phyloP scores from a whole-genome alignment of 495 filamentous ascomycete species.

The Penicillium paradoxum region DNA sequence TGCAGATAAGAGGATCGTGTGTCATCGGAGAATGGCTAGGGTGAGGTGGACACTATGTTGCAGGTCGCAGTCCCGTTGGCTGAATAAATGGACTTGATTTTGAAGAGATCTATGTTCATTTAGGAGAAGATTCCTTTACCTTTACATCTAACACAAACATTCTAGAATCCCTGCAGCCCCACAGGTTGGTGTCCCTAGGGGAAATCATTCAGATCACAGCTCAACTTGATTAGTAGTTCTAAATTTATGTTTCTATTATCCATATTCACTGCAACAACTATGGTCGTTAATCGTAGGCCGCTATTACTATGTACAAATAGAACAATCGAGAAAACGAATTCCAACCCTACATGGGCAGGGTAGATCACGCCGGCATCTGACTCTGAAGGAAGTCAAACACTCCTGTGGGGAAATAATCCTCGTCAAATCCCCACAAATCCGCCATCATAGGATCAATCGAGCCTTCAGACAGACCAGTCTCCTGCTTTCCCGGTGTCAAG shows the following conservation, averaged over 20 bases:
- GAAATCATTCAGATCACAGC: not conserved
- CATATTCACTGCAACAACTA: conserved; percentile 1
- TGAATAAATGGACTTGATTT: too few species aligned
- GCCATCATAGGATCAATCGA: conserved; percentile 47
- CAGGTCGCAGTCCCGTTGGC: too few species aligned
- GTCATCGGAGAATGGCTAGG: not conserved
- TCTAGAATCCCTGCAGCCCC: not conserved
- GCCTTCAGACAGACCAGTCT: conserved; percentile 39
- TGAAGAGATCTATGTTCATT: too few species aligned
- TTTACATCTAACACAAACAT: too few species aligned
- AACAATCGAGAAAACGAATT: not conserved
- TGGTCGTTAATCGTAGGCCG: not conserved
- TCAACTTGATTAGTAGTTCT: conserved; percentile 1
- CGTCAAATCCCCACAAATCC: conserved; percentile 46
- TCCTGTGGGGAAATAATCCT: conserved; percentile 46
- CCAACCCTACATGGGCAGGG: not conserved
- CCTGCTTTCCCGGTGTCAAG: conserved; percentile 20
- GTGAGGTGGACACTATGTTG: too few species aligned
- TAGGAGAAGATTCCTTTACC: too few species aligned
- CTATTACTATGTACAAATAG: conserved; percentile 10
- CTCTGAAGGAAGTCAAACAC: conserved; percentile 48
- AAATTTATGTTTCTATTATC: not conserved
- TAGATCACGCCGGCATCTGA: conserved; percentile 39
- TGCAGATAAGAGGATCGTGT: not conserved
- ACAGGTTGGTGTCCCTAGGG: not conserved